phyloP scores from a whole-genome alignment of 768 basidiomycete genomes.

The Solioccasus polychromus region DNA sequence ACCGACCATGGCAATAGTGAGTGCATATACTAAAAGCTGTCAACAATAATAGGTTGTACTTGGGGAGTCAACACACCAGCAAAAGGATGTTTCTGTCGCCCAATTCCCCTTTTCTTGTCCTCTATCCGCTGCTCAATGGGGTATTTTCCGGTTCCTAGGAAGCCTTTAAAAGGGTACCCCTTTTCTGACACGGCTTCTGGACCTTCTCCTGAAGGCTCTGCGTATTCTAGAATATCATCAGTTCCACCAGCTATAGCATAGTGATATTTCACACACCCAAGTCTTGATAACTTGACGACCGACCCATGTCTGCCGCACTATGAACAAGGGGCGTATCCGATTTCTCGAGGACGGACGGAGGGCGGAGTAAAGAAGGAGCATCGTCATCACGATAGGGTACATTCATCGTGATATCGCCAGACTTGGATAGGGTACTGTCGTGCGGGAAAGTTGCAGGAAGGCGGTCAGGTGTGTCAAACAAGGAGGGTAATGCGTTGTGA shows the following conservation, averaged over 20 bases:
- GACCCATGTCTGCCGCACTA: constrained; percentile 42
- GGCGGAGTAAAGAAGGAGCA: constrained; percentile 7
- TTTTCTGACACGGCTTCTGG: constrained; percentile 37
- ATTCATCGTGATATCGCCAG: constrained; percentile 5
- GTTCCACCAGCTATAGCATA: background rate
- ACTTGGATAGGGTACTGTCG: constrained; percentile 3
- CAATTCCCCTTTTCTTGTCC: constrained; percentile 81
- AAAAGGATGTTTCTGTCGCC: constrained; percentile 76
- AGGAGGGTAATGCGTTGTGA: constrained; percentile 13
- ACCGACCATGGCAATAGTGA: constrained; percentile 65
- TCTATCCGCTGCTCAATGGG: constrained; percentile 82
- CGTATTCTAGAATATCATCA: constrained; percentile 52
- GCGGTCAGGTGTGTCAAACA: constrained; percentile 9
- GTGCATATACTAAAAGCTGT: constrained; percentile 49
- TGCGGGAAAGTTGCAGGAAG: constrained; percentile 16
- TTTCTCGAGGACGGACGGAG: constrained; percentile 18
- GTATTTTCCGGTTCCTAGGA: constrained; percentile 50
- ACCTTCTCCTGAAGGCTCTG: constrained; percentile 43
- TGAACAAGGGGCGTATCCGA: constrained; percentile 41
- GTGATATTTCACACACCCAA: constrained; percentile 39
- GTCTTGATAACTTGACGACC: constrained; percentile 45
- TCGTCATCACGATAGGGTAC: constrained; percentile 26
- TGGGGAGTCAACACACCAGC: constrained; percentile 50
- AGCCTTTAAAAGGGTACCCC: constrained; percentile 36
- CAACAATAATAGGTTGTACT: background rate